Percentiles rank a stretch among this genome's conserved stretches.
phyloP scores from a whole-genome alignment of 2,329 filamentous ascomycete genomes.

The Aspergillus cejpii region DNA sequence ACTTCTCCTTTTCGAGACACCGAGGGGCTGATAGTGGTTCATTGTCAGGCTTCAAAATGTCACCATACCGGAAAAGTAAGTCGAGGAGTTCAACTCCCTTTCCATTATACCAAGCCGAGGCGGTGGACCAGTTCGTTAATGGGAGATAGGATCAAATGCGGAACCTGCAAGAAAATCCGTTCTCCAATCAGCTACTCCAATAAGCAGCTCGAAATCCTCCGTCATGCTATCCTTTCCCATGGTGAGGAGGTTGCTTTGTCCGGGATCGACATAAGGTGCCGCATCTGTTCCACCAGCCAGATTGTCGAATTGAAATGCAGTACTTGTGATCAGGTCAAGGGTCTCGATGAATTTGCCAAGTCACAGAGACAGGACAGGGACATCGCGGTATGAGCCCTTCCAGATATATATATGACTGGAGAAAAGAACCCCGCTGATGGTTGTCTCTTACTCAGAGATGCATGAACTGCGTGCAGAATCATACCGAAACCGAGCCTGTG shows the following conservation, averaged over 20 bases:
- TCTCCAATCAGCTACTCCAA: slow-evolving; percentile 40
- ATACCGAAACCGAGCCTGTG: slow-evolving; percentile 29
- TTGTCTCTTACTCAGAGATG: slow-evolving; percentile 35
- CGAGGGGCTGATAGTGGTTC: not conserved
- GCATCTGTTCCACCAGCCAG: slow-evolving; percentile 40
- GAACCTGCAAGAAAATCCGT: slow-evolving; percentile 41
- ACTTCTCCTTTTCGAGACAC: not conserved
- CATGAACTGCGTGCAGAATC: slow-evolving; percentile 32
- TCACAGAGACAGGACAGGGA: slow-evolving; percentile 43
- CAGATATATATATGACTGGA: not conserved
- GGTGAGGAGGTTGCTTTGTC: slow-evolving; percentile 14
- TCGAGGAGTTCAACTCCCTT: not conserved
- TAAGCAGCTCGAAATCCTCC: slow-evolving; percentile 40
- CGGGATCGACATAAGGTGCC: slow-evolving; percentile 35
- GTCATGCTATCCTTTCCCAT: slow-evolving; percentile 19
- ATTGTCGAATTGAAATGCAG: slow-evolving; percentile 45
- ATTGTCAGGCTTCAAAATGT: slow-evolving; percentile 22
- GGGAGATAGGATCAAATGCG: slow-evolving; percentile 42
- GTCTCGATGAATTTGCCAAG: slow-evolving; percentile 47
- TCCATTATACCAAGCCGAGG: not conserved
- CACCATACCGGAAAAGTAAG: slow-evolving; percentile 31
- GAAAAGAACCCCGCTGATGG: not conserved
- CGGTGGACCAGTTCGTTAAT: slow-evolving; percentile 4
- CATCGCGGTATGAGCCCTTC: slow-evolving; percentile 36
- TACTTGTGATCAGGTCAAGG: slow-evolving; percentile 44